Base-by-base conservation (phyloP, 305 asterid genomes). In the Nicotiana rustica region DNA sequence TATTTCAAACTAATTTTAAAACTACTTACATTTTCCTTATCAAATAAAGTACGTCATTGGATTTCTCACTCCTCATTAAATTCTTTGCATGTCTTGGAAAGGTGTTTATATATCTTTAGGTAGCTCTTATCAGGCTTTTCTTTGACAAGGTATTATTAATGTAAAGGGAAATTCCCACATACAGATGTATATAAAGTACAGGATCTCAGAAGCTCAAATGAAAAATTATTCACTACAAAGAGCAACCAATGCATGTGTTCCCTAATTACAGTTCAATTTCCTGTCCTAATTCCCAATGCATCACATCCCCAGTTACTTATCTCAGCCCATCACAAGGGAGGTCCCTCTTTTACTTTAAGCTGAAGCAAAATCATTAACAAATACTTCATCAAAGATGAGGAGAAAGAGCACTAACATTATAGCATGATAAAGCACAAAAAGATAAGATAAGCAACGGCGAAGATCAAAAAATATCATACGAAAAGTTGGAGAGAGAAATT, bases 171-270 rank as follows among this genome's bases (percentile, higher is more conserved):
- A 71, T 6, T 71, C 61, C 61, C 18, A 47, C 13, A 71, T 6
- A 47, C 38, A 71, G 19, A 71, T 71, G 41, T 21, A 21, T 25
- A 47, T 62, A 21, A 13, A 47, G 62, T 21, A 21, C 14, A 73
- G 79, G 62, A 47, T 73, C 61, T 71, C 79, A 73, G 19, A 49
- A 19, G 47, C 78, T 44, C 38, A 44, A n/a, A n/a, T 13, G 6
- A 47, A 44, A 69, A 41, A 69, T n/a, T 17, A 38, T 21, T 41
- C 59, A 10, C 59, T 41, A 41, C 78, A 41, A 41, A 73, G 21
- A 73, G 41, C 41, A 73, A 73, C 62, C 10, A 73, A 73, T 49
- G 62, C 31, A 71, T 71, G 78, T 21, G 38, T 13, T 71, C 19
- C 38, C 38, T 71, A 71, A 71, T 71, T 71, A 44, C 2, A 52